Evolutionary conservation across 768 basidiomycete species (phyloP).

Genomic region (Collybia sordida): DNA sequence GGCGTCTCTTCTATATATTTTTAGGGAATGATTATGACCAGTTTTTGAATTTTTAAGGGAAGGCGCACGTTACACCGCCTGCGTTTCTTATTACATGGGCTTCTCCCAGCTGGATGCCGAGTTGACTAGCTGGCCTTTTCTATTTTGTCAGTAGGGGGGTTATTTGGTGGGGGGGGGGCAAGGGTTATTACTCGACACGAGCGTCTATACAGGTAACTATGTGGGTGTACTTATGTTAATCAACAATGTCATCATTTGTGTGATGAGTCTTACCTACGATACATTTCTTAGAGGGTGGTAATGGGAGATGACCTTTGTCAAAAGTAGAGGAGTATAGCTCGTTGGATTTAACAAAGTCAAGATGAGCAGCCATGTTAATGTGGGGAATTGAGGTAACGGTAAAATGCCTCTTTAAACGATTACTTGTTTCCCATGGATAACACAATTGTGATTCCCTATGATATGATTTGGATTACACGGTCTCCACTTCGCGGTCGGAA

Average conservation of each 20-base stretch:
- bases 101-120: constrained; percentile 51
- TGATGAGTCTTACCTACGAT: constrained; percentile 23
- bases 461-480: too few relatives aligned
- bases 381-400: background rate
- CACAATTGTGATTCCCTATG: too few relatives aligned
- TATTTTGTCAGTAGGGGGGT: background rate
- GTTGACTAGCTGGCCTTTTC: too few relatives aligned
- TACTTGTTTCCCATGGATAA: too few relatives aligned
- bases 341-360: constrained; percentile 40
- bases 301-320: constrained; percentile 34
- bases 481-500: too few relatives aligned
- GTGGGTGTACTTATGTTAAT: background rate
- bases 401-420: too few relatives aligned
- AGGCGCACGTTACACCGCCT: constrained; percentile 55
- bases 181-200: constrained; percentile 52
- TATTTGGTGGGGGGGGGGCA: background rate
- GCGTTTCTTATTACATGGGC: constrained; percentile 76
- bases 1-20: constrained; percentile 51
- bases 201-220: constrained; percentile 76
- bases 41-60: background rate
- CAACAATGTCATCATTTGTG: too few relatives aligned
- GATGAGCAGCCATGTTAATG: constrained; percentile 24
- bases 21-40: background rate
- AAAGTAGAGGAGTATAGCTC: constrained; percentile 45
- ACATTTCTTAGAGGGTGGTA: constrained; percentile 33